Percentiles rank a stretch among this genome's conserved stretches.
phyloP scores from a whole-genome alignment of 306 rosid species.

The Fragaria ananassa region DNA sequence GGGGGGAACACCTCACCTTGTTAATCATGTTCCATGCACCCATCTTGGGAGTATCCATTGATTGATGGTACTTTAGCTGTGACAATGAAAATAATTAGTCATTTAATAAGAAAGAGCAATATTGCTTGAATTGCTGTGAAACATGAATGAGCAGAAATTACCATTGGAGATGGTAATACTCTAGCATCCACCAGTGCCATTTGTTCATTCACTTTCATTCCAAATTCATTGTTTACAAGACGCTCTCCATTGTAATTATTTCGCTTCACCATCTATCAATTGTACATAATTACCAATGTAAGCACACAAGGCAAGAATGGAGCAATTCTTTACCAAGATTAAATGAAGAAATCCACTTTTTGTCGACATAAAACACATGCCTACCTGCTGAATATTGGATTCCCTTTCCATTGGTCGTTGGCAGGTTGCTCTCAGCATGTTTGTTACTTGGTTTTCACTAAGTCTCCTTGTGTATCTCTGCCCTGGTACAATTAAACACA shows the following conservation, averaged over 20 bases:
- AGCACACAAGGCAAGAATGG: neutral
- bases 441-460: slow-evolving; percentile 54
- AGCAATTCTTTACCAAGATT: too few species aligned
- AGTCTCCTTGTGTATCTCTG: slow-evolving; percentile 64
- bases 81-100: neutral
- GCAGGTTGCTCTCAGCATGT: slow-evolving; percentile 59
- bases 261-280: slow-evolving; percentile 29
- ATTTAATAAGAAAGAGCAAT: neutral
- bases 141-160: slow-evolving; percentile 12
- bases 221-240: slow-evolving; percentile 35
- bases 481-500: slow-evolving; percentile 50
- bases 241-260: slow-evolving; percentile 27
- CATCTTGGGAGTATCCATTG: slow-evolving; percentile 47
- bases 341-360: neutral
- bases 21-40: slow-evolving; percentile 88
- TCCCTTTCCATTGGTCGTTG: slow-evolving; percentile 50
- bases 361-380: neutral
- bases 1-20: slow-evolving; percentile 60
- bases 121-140: neutral
- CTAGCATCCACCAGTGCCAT: slow-evolving; percentile 48
- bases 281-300: neutral
- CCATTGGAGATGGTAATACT: slow-evolving; percentile 66
- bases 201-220: slow-evolving; percentile 34
- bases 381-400: slow-evolving; percentile 30
- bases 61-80: slow-evolving; percentile 60